Conservation (phyloP, 129 eudicot genomes). For the Helianthus tuberosus region DNA sequence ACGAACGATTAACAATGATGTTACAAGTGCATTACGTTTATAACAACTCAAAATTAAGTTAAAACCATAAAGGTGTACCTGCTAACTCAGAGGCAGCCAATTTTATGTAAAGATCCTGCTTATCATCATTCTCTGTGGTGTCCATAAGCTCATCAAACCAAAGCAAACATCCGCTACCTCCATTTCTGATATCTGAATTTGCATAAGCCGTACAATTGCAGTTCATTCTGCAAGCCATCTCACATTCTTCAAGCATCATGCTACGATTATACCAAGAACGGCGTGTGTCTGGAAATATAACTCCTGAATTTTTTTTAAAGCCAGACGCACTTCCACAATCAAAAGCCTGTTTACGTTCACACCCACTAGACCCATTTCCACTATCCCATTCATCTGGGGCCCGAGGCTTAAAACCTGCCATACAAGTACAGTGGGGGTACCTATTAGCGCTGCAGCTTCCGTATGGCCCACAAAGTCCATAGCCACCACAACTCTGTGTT, state of each 20-base stretch:
- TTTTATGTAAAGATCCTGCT: slow-evolving; percentile 37
- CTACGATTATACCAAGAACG: slow-evolving; percentile 23
- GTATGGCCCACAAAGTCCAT: slow-evolving; percentile 37
- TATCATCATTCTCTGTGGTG: slow-evolving; percentile 7
- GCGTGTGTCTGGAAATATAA: slow-evolving; percentile 40
- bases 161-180: slow-evolving; percentile 40
- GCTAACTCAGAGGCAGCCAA: slow-evolving; percentile 35
- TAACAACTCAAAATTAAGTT: neutral
- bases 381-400: slow-evolving; percentile 8
- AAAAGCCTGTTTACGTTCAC: slow-evolving; percentile 23
- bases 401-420: slow-evolving; percentile 34
- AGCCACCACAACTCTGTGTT: slow-evolving; percentile 31
- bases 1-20: no score
- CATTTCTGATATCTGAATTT: slow-evolving; percentile 23
- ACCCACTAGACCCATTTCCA: slow-evolving; percentile 38
- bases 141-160: slow-evolving; percentile 43
- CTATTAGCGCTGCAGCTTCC: slow-evolving; percentile 31
- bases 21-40: no score
- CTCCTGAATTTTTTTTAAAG: slow-evolving; percentile 12
- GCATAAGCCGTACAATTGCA: slow-evolving; percentile 29
- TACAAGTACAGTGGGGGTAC: slow-evolving; percentile 27
- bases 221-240: slow-evolving; percentile 28
- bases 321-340: slow-evolving; percentile 31
- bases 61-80: neutral
- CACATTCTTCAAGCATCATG: slow-evolving; percentile 42